Percentiles rank a stretch among this genome's conserved stretches.
Evolutionary conservation across 352 stramenopile genomes (phyloP).

Genomic region (Sclerospora graminicola): DNA sequence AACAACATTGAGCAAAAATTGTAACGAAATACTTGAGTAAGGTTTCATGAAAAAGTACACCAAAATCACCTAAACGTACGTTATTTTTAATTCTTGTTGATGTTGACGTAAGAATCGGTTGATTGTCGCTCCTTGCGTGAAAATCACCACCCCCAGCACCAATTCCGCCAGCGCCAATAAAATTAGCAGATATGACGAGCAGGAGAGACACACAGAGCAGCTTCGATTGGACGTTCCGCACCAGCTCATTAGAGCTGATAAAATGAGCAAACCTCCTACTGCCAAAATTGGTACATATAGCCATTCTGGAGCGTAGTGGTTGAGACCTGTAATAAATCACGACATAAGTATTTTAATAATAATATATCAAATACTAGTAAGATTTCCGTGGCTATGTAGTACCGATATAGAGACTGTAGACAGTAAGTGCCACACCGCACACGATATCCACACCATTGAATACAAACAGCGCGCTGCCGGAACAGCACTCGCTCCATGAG

Average conservation of each 20-base stretch:
- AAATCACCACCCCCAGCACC: slow-evolving; percentile 50
- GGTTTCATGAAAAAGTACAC: neutral
- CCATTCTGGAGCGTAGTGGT: slow-evolving; percentile 58
- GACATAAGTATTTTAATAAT: too few relatives aligned
- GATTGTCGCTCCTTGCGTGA: slow-evolving; percentile 50
- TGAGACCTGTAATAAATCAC: slow-evolving; percentile 21
- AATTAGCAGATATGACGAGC: slow-evolving; percentile 52
- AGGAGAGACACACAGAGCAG: slow-evolving; percentile 37
- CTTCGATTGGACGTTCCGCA: slow-evolving; percentile 39
- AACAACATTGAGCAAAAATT: slow-evolving; percentile 2
- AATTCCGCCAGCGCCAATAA: slow-evolving; percentile 52
- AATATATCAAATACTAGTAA: too few relatives aligned
- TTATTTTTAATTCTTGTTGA: slow-evolving; percentile 55
- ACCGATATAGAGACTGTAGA: slow-evolving; percentile 59
- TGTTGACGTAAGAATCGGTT: slow-evolving; percentile 51
- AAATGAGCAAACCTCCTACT: slow-evolving; percentile 34
- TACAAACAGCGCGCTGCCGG: slow-evolving; percentile 52
- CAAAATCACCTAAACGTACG: slow-evolving; percentile 16
- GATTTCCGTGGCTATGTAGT: neutral
- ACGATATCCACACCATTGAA: slow-evolving; percentile 64
- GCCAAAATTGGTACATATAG: slow-evolving; percentile 51
- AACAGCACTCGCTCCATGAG: slow-evolving; percentile 36
- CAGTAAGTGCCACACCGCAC: slow-evolving; percentile 38
- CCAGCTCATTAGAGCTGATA: slow-evolving; percentile 51
- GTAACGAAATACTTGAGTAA: neutral